Evolutionary conservation across 768 basidiomycete genomes (phyloP).

Genomic region (Solioccasus polychromus): DNA sequence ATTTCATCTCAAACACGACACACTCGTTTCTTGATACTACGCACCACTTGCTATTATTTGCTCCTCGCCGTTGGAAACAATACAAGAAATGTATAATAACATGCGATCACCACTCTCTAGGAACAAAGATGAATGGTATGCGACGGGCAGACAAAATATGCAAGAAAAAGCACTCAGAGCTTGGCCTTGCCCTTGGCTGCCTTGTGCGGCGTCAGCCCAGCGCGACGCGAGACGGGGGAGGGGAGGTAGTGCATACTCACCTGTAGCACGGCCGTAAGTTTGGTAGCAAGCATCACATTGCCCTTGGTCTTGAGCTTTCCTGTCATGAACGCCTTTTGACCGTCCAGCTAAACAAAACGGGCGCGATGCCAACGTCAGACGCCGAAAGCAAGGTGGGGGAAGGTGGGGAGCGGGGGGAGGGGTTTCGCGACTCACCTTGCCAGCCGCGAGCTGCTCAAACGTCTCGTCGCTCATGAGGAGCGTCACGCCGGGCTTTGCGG

Average conservation of each 20-base stretch:
- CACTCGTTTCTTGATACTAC: conserved; percentile 6
- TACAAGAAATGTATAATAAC: conserved; percentile 15
- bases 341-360: conserved; percentile 84
- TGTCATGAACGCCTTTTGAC: conserved; percentile 95
- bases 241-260: conserved; percentile 40
- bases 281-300: conserved; percentile 93
- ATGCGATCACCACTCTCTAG: conserved; percentile 17
- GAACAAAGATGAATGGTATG: not conserved
- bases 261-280: conserved; percentile 81
- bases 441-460: conserved; percentile 65
- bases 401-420: no score
- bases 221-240: no score
- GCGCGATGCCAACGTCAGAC: no score
- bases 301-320: conserved; percentile 91
- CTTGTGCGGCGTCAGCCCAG: conserved; percentile 14
- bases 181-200: conserved; percentile 40
- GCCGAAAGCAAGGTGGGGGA: not conserved
- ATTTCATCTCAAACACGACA: conserved; percentile 2
- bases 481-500: conserved; percentile 77
- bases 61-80: not conserved
- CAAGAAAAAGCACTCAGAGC: conserved; percentile 22
- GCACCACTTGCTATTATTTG: not conserved
- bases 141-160: not conserved
- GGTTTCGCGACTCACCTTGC: conserved; percentile 67
- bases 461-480: conserved; percentile 77